Evolutionary conservation across 148 eudicot genomes (phyloP), one percentile per base, ranked within the genome.

Genomic region (Chenopodium quinoa): DNA sequence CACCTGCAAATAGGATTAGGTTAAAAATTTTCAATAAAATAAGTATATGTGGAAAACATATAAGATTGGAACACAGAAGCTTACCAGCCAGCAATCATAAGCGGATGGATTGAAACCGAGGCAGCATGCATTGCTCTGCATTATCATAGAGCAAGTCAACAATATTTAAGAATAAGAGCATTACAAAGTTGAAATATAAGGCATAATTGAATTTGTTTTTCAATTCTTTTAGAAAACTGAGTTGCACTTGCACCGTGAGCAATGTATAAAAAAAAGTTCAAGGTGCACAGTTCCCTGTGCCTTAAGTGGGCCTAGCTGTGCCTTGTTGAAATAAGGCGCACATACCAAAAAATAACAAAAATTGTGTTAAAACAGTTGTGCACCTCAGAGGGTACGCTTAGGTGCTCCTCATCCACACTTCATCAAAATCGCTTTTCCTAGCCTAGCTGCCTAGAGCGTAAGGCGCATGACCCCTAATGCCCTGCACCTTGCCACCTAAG

Each of bases 1-100:
- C 99, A 97, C 99, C 99, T 97, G 84, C 72, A 78, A 85, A 29
- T 46, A 76, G 78, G 78, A 86, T 79, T 77, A 54, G n/a, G n/a
- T 64, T 46, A 60, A 79, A 40, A 6, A 32, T 10, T 17, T 31
- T 7, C 50, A 80, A 68, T 20, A 83, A 25, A 22, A 50, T 62
- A 62, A 29, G 46, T 20, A 83, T 48, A 22, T 56, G 78, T 52
- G 66, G 64, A 54, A 58, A 62, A 13, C 7, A 71, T 40, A 14
- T 40, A 14, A 80, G 22, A 54, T 48, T 75, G 78, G 52, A 27
- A 31, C 37, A 72, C 23, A 50, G 78, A 67, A 74, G n/a, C 71
- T 88, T 85, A 97, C 99, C 99, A 97, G 91, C 99, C 99, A 71
- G 99, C 97, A 80, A 97, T 97, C 47, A 97, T 97, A 77, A 97